phyloP scores from a whole-genome alignment of 306 rosid species.

The Glycyrrhiza uralensis region DNA sequence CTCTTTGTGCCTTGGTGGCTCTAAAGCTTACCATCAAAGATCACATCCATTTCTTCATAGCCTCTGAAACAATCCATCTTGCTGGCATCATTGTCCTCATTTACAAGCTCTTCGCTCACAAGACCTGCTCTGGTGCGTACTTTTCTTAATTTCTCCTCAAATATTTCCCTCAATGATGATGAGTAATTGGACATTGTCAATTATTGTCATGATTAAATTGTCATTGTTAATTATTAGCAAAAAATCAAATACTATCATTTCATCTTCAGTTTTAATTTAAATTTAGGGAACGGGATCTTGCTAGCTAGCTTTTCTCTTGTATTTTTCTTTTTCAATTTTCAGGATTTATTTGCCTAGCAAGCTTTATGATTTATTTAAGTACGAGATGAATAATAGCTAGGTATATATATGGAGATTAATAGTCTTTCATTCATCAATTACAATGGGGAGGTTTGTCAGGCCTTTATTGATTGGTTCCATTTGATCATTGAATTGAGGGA shows the following conservation, averaged over 20 bases:
- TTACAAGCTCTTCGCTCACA: slow-evolving; percentile 66
- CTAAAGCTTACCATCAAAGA: slow-evolving; percentile 34
- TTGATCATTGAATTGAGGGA: no score
- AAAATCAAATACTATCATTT: no score
- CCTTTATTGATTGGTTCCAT: neutral
- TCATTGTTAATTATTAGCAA: no score
- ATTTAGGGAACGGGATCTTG: neutral
- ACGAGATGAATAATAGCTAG: neutral
- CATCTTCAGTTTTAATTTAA: no score
- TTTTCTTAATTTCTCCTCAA: neutral
- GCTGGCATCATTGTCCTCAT: slow-evolving; percentile 56
- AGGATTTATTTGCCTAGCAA: neutral
- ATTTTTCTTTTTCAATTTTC: neutral
- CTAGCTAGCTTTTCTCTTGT: neutral
- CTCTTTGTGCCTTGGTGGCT: slow-evolving; percentile 41
- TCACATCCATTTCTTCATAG: slow-evolving; percentile 39
- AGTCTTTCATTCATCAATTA: neutral
- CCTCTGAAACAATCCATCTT: slow-evolving; percentile 46
- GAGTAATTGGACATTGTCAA: no score
- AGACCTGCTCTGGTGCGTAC: slow-evolving; percentile 74
- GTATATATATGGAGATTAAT: no score
- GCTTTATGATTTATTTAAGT: no score
- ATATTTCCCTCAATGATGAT: no score
- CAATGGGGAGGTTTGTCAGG: neutral
- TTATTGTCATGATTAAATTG: neutral